Evolutionary conservation across 768 basidiomycete genomes (phyloP).

Genomic region (Pisolithus albus): DNA sequence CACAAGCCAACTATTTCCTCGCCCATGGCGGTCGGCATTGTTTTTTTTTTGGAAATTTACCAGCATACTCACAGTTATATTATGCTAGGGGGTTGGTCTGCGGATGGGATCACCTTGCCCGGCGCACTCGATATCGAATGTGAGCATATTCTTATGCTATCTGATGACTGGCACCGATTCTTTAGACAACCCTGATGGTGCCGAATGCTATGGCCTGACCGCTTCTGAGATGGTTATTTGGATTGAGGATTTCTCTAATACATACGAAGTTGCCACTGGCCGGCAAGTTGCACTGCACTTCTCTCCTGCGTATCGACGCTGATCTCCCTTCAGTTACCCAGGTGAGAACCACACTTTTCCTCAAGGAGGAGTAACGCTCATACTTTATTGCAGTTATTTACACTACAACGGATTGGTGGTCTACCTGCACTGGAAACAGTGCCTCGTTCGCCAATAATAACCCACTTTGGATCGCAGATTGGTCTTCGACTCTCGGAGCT

Average conservation of each 20-base stretch:
- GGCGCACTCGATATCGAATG: slow-evolving; percentile 61
- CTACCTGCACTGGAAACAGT: slow-evolving; percentile 55
- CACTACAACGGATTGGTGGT: slow-evolving; percentile 65
- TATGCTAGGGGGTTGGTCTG: slow-evolving; percentile 42
- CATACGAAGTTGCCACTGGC: slow-evolving; percentile 43
- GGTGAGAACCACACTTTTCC: slow-evolving; percentile 21
- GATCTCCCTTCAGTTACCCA: slow-evolving; percentile 31
- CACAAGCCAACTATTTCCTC: slow-evolving; percentile 55
- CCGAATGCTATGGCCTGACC: slow-evolving; percentile 48
- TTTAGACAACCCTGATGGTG: slow-evolving; percentile 46
- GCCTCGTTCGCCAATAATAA: slow-evolving; percentile 41
- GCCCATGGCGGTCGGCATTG: slow-evolving; percentile 41
- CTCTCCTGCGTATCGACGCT: neutral
- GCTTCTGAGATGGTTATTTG: slow-evolving; percentile 54
- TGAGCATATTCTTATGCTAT: slow-evolving; percentile 18
- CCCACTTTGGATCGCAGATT: slow-evolving; percentile 58
- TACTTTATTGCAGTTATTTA: slow-evolving; percentile 41
- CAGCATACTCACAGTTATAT: neutral
- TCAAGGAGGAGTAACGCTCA: neutral
- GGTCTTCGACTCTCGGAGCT: slow-evolving; percentile 40
- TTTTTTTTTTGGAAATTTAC: neutral
- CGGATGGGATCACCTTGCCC: slow-evolving; percentile 54
- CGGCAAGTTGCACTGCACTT: slow-evolving; percentile 28
- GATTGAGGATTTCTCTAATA: slow-evolving; percentile 56
- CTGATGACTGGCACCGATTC: neutral